These are phyloP conservation scores for Botrytis porri DNA, from an alignment of 2,329 filamentous ascomycete genomes.

Conservation along the genomic window DNA sequence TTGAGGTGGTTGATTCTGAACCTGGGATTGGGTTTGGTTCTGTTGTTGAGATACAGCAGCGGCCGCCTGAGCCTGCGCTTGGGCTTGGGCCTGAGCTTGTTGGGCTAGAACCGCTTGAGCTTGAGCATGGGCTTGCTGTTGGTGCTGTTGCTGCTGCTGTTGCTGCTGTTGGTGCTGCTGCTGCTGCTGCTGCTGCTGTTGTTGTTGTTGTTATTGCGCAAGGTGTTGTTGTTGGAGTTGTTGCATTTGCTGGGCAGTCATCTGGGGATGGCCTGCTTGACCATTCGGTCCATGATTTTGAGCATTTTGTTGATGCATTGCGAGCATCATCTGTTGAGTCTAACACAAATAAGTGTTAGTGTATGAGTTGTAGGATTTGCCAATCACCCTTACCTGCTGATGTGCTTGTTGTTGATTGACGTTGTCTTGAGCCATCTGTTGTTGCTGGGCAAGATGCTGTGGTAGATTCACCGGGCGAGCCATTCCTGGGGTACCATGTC, in stretches of 20 bases:
- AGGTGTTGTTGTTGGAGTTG: slow-evolving; percentile 46
- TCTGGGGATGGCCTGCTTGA: slow-evolving; percentile 47
- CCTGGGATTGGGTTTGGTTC: slow-evolving; percentile 49
- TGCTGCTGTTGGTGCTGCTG: slow-evolving; percentile 25
- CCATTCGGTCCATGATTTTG: slow-evolving; percentile 42
- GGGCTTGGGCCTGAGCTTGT: slow-evolving; percentile 35
- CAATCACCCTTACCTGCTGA: slow-evolving; percentile 36
- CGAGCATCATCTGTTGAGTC: slow-evolving; percentile 34
- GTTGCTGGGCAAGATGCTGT: slow-evolving; percentile 44
- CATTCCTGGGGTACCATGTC: slow-evolving; percentile 43
- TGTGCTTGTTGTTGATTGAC: slow-evolving; percentile 41
- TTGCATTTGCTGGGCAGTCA: slow-evolving; percentile 48
- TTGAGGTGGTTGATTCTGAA: slow-evolving; percentile 43
- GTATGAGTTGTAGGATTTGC: not conserved
- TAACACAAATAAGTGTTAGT: not conserved
- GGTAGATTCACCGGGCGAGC: slow-evolving; percentile 47
- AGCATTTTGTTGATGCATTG: slow-evolving; percentile 47
- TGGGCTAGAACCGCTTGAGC: slow-evolving; percentile 32
- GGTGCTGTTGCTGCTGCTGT: slow-evolving; percentile 27
- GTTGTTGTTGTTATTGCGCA: slow-evolving; percentile 50
- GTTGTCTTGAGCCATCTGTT: slow-evolving; percentile 40
- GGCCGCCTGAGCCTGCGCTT: slow-evolving; percentile 40
- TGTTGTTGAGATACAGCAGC: slow-evolving; percentile 45
- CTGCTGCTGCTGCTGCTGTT: slow-evolving; percentile 42
- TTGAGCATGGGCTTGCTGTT: slow-evolving; percentile 39